Conservation (phyloP, 805 yeast genomes). For the Lachancea sp. region DNA sequence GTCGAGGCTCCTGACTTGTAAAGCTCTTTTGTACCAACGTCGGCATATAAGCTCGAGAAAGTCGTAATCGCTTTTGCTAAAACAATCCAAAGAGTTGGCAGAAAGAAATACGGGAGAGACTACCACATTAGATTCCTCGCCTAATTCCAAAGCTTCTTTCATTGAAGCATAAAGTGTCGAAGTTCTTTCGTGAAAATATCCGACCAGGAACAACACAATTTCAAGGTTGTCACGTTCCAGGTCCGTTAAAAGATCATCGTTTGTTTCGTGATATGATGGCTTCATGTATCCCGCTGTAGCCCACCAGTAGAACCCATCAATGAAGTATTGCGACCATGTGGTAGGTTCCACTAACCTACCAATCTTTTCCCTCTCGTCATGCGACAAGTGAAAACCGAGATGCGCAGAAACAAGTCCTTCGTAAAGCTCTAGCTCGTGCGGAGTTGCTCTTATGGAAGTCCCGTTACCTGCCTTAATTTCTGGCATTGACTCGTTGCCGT, state of each 20-base stretch:
- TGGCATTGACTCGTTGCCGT: slow-evolving; percentile 8
- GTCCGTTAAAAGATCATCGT: slow-evolving; percentile 5
- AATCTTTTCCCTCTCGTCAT: slow-evolving; percentile 7
- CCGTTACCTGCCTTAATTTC: slow-evolving; percentile 15
- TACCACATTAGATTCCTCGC: slow-evolving; percentile 14
- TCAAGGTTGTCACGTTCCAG: slow-evolving; percentile 13
- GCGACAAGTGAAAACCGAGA: slow-evolving; percentile 18
- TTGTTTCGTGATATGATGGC: slow-evolving; percentile 22
- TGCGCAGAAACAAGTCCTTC: slow-evolving; percentile 11
- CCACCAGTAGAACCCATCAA: slow-evolving; percentile 28
- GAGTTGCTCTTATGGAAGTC: slow-evolving; percentile 22
- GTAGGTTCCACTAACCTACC: slow-evolving; percentile 20
- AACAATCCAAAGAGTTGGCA: slow-evolving; percentile 28
- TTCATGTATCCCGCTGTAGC: slow-evolving; percentile 26
- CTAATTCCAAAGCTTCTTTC: slow-evolving; percentile 13
- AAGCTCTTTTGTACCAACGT: slow-evolving; percentile 19
- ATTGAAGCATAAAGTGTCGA: slow-evolving; percentile 14
- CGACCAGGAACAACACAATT: slow-evolving; percentile 12
- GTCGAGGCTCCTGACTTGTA: slow-evolving; percentile 9
- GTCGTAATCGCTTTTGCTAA: slow-evolving; percentile 27
- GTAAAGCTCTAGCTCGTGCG: slow-evolving; percentile 22
- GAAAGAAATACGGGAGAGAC: slow-evolving; percentile 20
- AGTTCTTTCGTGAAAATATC: slow-evolving; percentile 20
- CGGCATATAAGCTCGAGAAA: slow-evolving; percentile 20
- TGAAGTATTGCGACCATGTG: slow-evolving; percentile 29